These are phyloP conservation scores for Phylloporus sp. DNA, from an alignment of 1,284 basidiomycete species.

Conservation along the genomic window DNA sequence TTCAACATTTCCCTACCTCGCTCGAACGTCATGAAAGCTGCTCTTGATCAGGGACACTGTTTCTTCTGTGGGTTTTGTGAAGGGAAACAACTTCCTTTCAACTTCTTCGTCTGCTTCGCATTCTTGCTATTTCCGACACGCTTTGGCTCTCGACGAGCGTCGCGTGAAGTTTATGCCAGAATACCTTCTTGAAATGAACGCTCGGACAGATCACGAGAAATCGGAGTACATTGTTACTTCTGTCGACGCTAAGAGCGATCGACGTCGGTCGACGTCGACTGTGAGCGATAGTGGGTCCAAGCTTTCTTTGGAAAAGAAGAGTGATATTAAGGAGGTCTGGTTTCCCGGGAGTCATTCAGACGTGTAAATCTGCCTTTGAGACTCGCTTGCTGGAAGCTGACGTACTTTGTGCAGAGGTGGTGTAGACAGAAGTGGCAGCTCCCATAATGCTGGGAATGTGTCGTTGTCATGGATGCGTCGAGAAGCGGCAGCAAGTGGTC, in stretches of 20 bases:
- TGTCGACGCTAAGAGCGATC: neutral
- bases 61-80: constrained; percentile 44
- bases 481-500: constrained; percentile 33
- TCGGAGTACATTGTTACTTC: constrained; percentile 16
- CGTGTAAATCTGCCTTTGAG: constrained; percentile 33
- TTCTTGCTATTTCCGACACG: constrained; percentile 50
- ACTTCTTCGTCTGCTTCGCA: constrained; percentile 31
- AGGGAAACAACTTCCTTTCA: constrained; percentile 35
- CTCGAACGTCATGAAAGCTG: neutral
- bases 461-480: constrained; percentile 40
- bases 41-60: constrained; percentile 50
- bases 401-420: constrained; percentile 30
- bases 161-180: constrained; percentile 54
- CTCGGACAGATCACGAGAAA: constrained; percentile 9
- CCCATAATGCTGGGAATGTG: constrained; percentile 31
- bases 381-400: neutral
- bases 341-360: constrained; percentile 37
- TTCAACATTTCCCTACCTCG: neutral
- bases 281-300: neutral
- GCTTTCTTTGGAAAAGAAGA: neutral
- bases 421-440: constrained; percentile 15
- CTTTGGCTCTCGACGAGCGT: constrained; percentile 50
- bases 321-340: constrained; percentile 6
- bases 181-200: constrained; percentile 41
- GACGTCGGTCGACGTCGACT: neutral